These are phyloP conservation scores for Wickerhamomyces strasburgensis DNA, from an alignment of 805 yeast species.

Conservation along the genomic window DNA sequence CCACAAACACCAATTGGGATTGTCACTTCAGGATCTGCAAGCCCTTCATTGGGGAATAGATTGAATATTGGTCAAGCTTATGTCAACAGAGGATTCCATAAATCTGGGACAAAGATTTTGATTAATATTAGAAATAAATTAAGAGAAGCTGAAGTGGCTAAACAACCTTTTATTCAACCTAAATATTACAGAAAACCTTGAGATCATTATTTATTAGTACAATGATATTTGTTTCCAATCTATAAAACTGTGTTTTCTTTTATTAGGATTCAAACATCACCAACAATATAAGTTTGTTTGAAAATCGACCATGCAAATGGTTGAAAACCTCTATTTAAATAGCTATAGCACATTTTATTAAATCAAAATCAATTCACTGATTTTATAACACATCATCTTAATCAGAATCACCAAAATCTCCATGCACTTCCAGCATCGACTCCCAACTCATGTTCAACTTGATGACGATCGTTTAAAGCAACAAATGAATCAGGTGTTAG, in stretches of 20 bases:
- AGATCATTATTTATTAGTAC: background rate
- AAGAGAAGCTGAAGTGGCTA: constrained; percentile 69
- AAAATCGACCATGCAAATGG: too few relatives aligned
- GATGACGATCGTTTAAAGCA: constrained; percentile 35
- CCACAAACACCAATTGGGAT: constrained; percentile 46
- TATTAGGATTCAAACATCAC: too few relatives aligned
- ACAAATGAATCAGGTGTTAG: constrained; percentile 32
- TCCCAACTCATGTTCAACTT: constrained; percentile 45
- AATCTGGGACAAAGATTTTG: constrained; percentile 66
- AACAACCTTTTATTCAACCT: constrained; percentile 79
- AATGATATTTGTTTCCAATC: too few relatives aligned
- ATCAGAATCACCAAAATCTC: constrained; percentile 74
- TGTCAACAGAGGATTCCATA: constrained; percentile 62
- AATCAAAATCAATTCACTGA: background rate
- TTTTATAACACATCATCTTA: too few relatives aligned
- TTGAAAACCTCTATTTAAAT: too few relatives aligned
- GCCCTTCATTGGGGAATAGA: constrained; percentile 62
- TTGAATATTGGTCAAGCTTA: constrained; percentile 90
- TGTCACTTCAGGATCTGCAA: constrained; percentile 58
- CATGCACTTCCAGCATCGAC: constrained; percentile 40
- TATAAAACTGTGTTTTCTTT: too few relatives aligned
- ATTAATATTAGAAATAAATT: constrained; percentile 81
- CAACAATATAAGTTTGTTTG: too few relatives aligned
- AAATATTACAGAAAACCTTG: constrained; percentile 52
- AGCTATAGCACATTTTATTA: background rate